Base-by-base conservation (phyloP, 2,329 filamentous ascomycete species). In the Mycosphaerella sp. region DNA sequence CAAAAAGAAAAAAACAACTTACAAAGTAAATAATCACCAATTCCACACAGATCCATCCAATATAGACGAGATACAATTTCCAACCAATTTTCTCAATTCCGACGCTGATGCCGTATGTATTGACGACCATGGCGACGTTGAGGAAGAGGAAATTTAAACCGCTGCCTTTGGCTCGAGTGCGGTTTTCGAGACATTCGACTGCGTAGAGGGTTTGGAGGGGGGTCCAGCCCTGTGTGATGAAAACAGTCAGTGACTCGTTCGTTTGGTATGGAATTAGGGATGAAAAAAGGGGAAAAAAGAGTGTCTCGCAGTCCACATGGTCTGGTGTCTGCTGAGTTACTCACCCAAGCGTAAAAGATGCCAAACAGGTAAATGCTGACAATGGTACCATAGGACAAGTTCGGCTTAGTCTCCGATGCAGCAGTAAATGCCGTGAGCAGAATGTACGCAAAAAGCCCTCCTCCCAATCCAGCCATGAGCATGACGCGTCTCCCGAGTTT, bases 41-140 rank as follows among this genome's bases (percentile, higher is more conserved):
- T 57, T 69, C 67, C 17, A 65, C 53, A 6, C 58, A 62, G 45
- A 69, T 63, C 67, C 68, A 70, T 21, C 60, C 63, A 46, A 62
- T 62, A 39, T 60, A 64, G 14, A 65, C 61, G 9, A 65, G 48
- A 50, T 65, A 64, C 17, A 62, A 40, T 45, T 62, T 61, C 61
- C 60, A 65, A 8, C 62, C 63, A 29, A 64, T 64, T 48, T 60
- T 58, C 6, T 48, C 57, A 11, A 65, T 63, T 0, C 60, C 61
- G 3, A 64, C 59, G 29, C 54, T 57, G 55, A 63, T 64, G 12
- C 62, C 64, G 52, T 65, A 70, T 3, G 64, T 65, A 61, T 70
- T 70, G 53, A 71, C 68, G 57, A 76, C 73, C 46, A 78, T 72
- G 32, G 74, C 72, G 23, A 73, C 61, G 59, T 74, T 72, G 51